Conservation (phyloP, 1,284 basidiomycete genomes). For the Xerocomus minutiporus region DNA sequence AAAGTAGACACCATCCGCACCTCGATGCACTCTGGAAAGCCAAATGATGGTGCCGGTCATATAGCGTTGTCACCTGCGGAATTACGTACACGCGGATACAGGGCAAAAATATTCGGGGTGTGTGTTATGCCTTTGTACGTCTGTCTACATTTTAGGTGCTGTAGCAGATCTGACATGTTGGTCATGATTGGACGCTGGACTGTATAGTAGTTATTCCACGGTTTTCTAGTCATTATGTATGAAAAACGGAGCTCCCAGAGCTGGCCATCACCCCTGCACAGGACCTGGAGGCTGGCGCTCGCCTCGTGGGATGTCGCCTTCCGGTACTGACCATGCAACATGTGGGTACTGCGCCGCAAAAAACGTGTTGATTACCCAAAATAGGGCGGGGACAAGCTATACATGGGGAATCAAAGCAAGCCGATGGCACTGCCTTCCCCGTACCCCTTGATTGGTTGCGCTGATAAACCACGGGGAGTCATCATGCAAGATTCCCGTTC, state of each 20-base stretch:
- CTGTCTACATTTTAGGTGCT: constrained; percentile 16
- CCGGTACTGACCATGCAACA: constrained; percentile 22
- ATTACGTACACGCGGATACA: constrained; percentile 28
- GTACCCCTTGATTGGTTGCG: constrained; percentile 30
- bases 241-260: constrained; percentile 17
- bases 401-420: constrained; percentile 20
- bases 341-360: constrained; percentile 31
- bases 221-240: constrained; percentile 32
- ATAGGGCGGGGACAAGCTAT: constrained; percentile 17
- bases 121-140: constrained; percentile 25
- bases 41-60: constrained; percentile 16
- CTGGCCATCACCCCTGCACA: constrained; percentile 24
- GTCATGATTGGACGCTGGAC: constrained; percentile 6
- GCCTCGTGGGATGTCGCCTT: constrained; percentile 28
- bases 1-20: constrained; percentile 27
- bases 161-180: constrained; percentile 18
- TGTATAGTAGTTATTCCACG: constrained; percentile 27
- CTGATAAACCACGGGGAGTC: constrained; percentile 32
- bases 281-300: constrained; percentile 20
- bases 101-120: constrained; percentile 19
- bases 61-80: constrained; percentile 14
- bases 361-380: constrained; percentile 32
- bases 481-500: constrained; percentile 33
- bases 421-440: constrained; percentile 26
- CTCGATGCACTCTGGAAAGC: constrained; percentile 30